A percentile compares a stretch with the other conserved stretches of the same genome.
Conservation (phyloP, 1,284 basidiomycete species). For the Mycosarcoma maydis region DNA sequence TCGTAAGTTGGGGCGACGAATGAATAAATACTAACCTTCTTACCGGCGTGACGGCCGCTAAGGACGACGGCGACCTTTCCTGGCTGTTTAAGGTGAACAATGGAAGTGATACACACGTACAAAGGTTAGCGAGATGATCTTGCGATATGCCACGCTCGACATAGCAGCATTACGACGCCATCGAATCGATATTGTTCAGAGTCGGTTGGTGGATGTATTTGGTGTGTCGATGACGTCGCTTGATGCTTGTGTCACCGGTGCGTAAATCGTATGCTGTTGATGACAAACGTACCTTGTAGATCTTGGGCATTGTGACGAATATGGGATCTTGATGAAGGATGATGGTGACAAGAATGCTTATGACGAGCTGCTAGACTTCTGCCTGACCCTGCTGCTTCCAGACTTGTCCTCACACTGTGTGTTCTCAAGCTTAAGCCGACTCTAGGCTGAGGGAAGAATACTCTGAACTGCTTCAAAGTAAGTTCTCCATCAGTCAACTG, state of each 20-base stretch:
- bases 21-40: conserved; percentile 60
- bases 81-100: conserved; percentile 81
- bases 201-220: neutral
- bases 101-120: neutral
- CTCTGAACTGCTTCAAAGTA: too few species aligned
- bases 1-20: conserved; percentile 1
- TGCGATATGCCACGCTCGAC: neutral
- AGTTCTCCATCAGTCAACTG: too few species aligned
- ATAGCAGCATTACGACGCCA: conserved; percentile 19
- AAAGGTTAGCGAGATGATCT: conserved; percentile 10
- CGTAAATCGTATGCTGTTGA: neutral
- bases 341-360: conserved; percentile 45
- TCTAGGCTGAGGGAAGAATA: too few species aligned
- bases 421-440: too few species aligned
- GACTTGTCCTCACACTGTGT: neutral
- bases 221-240: conserved; percentile 15
- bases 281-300: conserved; percentile 59
- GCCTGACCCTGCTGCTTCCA: conserved; percentile 10
- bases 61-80: conserved; percentile 80
- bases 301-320: conserved; percentile 61
- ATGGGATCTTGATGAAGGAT: conserved; percentile 50
- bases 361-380: conserved; percentile 19
- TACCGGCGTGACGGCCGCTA: conserved; percentile 66
- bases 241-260: conserved; percentile 9
- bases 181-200: neutral